Evolutionary conservation across 1,139 yeast species (phyloP).

Genomic region (Candida pseudoviswanathii): DNA sequence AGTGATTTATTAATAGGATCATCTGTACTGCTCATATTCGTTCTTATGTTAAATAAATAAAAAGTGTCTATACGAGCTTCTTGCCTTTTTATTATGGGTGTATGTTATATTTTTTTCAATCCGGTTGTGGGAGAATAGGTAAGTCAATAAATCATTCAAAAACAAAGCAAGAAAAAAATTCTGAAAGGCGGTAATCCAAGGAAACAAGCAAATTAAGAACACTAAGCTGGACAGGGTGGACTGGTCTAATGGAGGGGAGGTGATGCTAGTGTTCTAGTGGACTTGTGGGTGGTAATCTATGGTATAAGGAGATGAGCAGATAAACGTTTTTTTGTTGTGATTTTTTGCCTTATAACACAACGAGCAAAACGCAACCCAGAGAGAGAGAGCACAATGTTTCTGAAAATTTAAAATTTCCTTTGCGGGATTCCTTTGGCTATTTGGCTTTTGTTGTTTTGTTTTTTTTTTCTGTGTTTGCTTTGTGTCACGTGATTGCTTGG

Average conservation of each 20-base stretch:
- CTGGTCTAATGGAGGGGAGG: background rate
- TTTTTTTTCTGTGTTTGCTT: background rate
- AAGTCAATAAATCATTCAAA: constrained; percentile 3
- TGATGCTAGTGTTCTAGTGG: no score
- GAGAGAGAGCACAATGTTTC: background rate
- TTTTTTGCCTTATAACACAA: background rate
- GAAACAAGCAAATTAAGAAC: background rate
- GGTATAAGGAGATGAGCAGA: constrained; percentile 2
- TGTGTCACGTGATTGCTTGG: background rate
- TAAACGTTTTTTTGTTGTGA: constrained; percentile 3
- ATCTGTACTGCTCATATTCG: constrained; percentile 15
- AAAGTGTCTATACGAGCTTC: background rate
- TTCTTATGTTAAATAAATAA: background rate
- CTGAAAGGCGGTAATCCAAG: background rate
- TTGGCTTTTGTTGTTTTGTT: background rate
- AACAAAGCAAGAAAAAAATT: constrained; percentile 1
- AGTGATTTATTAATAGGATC: constrained; percentile 12
- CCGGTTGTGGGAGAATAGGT: constrained; percentile 2
- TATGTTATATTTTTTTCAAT: background rate
- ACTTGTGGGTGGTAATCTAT: no score
- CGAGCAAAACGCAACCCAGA: background rate
- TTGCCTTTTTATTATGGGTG: background rate
- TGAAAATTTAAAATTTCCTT: constrained; percentile 2
- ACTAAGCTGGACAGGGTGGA: background rate
- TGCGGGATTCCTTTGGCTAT: background rate